Conservation (phyloP, 768 basidiomycete species). For the Podaxis sp. region DNA sequence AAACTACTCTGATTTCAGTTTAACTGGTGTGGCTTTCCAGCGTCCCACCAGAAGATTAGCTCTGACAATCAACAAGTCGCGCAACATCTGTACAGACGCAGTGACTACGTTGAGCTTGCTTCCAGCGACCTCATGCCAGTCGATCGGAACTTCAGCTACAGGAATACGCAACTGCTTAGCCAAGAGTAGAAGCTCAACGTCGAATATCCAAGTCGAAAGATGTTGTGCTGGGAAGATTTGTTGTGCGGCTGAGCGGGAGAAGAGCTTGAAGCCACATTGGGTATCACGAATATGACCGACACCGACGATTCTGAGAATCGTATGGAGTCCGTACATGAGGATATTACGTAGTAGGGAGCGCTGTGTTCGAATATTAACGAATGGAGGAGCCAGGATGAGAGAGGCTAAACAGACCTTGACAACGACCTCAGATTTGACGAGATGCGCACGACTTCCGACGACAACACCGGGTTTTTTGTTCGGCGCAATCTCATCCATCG, state of each 20-base stretch:
- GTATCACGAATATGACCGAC: constrained; percentile 91
- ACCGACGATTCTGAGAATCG: constrained; percentile 82
- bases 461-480: constrained; percentile 55
- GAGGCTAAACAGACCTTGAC: constrained; percentile 64
- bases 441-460: constrained; percentile 88
- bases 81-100: constrained; percentile 86
- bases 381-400: neutral
- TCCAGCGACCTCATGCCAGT: constrained; percentile 92
- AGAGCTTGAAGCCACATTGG: constrained; percentile 97
- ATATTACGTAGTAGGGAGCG: constrained; percentile 85
- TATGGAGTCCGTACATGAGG: constrained; percentile 92
- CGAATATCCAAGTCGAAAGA: constrained; percentile 92
- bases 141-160: constrained; percentile 80
- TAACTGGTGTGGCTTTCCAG: constrained; percentile 47
- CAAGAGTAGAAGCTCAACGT: constrained; percentile 87
- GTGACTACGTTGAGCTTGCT: constrained; percentile 86
- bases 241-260: constrained; percentile 76
- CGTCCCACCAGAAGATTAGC: constrained; percentile 77
- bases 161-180: constrained; percentile 78
- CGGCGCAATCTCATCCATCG: constrained; percentile 60
- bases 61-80: constrained; percentile 79
- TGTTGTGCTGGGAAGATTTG: constrained; percentile 85
- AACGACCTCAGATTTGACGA: constrained; percentile 88
- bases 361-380: constrained; percentile 32
- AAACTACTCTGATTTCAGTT: constrained; percentile 22